Base-by-base conservation (phyloP, 495 filamentous ascomycete genomes). In the Neurospora tetrasperma region DNA sequence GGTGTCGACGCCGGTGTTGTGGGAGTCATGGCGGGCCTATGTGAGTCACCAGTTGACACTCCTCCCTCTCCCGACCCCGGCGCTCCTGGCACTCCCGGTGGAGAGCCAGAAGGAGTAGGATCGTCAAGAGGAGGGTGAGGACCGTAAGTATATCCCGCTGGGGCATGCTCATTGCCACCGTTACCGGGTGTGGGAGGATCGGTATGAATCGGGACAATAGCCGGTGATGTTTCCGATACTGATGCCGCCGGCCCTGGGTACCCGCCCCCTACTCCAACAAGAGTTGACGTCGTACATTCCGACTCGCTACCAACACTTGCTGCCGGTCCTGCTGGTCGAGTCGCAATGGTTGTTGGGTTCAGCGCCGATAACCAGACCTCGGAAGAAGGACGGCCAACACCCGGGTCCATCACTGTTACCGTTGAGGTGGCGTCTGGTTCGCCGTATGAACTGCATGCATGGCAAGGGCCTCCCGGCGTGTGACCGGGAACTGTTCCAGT, bases 401-500 rank as follows among this genome's bases (percentile, higher is more conserved):
- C 54, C 27, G 54, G 54, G 14, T 66, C 54, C 18, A 66, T 35
- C 5, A 66, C 54, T 66, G 54, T 66, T 14, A 35, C 54, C 23
- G 27, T 66, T 66, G 54, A 66, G 12, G 54, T 66, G 35, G 54
- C 27, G 27, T 66, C 27, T 38, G 54, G 23, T 38, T 27, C 54
- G 54, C 40, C 7, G 40, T 75, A 78, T 1, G 76, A 74, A 8
- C 35, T 73, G 71, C 80, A 82, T 9, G 73, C 75, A 39, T 82
- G 73, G 73, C 80, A 82, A 4, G 75, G 73, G 4, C 59, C 71
- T 14, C 80, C 79, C 3, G 80, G 80, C 1, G 75, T 78, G 59
- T 78, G 79, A 0, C 80, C 80, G 2, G 80, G 80, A 1, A 82
- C 76, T 5, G 78, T 76, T 8, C 79, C 79, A 31, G 75, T 72